Evolutionary conservation across 2,329 filamentous ascomycete genomes (phyloP), one percentile per base, ranked within the genome.

Genomic region (Nigrospora sphaerica): DNA sequence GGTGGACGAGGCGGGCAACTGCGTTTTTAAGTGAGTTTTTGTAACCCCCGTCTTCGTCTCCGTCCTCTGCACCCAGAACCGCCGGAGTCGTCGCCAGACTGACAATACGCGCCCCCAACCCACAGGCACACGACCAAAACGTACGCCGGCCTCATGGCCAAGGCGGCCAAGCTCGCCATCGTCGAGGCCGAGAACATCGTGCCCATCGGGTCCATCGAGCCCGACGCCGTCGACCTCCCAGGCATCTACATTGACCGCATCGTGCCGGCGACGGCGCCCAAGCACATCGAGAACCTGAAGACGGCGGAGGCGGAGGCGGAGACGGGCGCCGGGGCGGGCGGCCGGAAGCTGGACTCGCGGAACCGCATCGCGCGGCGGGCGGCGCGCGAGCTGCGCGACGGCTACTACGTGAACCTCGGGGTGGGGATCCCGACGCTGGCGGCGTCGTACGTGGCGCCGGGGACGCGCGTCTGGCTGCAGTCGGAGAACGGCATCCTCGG

Each of bases 351-450:
- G 39, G 65, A 67, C 38, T 77, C 81, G 58, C 73, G 86, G 39
- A 77, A 86, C 54, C 77, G 85, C 39, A 95, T 95, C 57, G 88
- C 86, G 0, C 78, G 77, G 51, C 75, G 89, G 36, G 87, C 88
- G 0, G 85, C 88, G 0, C 84, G 86, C 66, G 89, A 95, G 66
- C 74, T 95, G 46, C 86, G 88, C 66, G 77, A 87, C 52, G 87
- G 87, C 12, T 87, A 74, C 70, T 91, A 90, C 60, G 86, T 87
- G 17, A 92, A 92, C 62, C 71, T 92, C 0, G 87, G 87, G 16
- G 85, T 92, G 48, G 83, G 88, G n/a, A 89, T 95, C 62, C 89
- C 88, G 0, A 95, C 88, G 13, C 73, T 93, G n/a, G 87, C 88
- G 1, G 86, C 88, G 0, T 85, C 82, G 0, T 90, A 87, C 62